Evolutionary conservation across 805 yeast species (phyloP).

Genomic region (Sungouiella blattae): DNA sequence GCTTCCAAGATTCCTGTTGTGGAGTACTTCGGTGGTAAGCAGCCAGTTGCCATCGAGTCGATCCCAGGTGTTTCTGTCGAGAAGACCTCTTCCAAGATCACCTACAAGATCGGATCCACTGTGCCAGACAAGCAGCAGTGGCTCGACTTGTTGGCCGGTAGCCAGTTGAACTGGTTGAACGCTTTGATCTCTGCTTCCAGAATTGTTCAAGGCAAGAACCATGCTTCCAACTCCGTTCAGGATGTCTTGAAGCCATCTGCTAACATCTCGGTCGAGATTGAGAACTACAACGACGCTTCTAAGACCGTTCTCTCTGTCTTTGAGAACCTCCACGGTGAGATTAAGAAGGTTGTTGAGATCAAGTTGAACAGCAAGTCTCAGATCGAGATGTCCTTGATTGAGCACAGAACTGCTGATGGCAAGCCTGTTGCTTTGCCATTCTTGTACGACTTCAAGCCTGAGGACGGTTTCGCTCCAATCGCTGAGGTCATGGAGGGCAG

Average conservation of each 20-base stretch:
- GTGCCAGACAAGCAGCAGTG: conserved; percentile 46
- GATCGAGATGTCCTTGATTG: conserved; percentile 74
- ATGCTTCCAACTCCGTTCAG: conserved; percentile 73
- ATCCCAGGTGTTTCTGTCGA: conserved; percentile 36
- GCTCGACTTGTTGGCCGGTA: conserved; percentile 82
- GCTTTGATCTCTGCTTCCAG: conserved; percentile 79
- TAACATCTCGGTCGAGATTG: conserved; percentile 58
- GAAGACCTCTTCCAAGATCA: conserved; percentile 24
- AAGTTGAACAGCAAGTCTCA: conserved; percentile 45
- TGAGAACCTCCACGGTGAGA: conserved; percentile 72
- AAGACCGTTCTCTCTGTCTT: conserved; percentile 61
- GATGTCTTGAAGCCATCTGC: conserved; percentile 74
- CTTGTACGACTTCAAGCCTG: conserved; percentile 73
- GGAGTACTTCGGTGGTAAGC: conserved; percentile 80
- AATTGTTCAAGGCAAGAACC: conserved; percentile 82
- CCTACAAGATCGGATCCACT: conserved; percentile 37
- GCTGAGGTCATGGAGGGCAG: conserved; percentile 86
- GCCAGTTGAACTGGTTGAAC: conserved; percentile 78
- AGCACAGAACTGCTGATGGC: conserved; percentile 80
- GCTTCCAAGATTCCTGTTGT: conserved; percentile 75
- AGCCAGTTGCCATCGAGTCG: conserved; percentile 29
- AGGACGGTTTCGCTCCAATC: conserved; percentile 94
- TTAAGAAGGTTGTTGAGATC: conserved; percentile 63
- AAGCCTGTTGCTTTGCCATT: conserved; percentile 72
- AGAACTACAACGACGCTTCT: conserved; percentile 43